A percentile compares a stretch with the other conserved stretches of the same genome.
Evolutionary conservation across 495 filamentous ascomycete species (phyloP).

Genomic region (Parachaetomium inaequale): DNA sequence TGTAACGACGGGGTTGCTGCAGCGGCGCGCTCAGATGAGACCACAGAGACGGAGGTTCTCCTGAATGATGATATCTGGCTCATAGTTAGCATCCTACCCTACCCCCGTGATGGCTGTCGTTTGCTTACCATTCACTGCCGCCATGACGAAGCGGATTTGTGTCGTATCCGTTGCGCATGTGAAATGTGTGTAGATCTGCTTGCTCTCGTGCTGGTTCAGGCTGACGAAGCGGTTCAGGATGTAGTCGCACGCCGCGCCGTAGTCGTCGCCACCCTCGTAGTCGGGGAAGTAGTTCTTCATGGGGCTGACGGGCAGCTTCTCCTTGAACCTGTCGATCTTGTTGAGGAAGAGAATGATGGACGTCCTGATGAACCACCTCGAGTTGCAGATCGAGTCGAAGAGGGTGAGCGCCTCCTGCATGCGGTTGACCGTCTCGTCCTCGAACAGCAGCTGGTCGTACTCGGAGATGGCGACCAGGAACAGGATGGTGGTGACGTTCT

Average conservation of each 20-base stretch:
- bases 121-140: conserved; percentile 93
- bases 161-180: conserved; percentile 97
- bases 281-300: conserved; percentile 99
- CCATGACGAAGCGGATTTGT: conserved; percentile 99
- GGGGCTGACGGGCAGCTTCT: conserved; percentile 97
- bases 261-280: conserved; percentile 93
- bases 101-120: background rate
- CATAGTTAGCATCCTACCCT: conserved; percentile 29
- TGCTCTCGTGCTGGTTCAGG: conserved; percentile 96
- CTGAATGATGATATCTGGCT: conserved; percentile 96
- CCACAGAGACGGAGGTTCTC: conserved; percentile 97
- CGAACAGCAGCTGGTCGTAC: conserved; percentile 96
- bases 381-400: conserved; percentile 99
- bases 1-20: background rate
- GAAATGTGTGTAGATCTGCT: conserved; percentile 99
- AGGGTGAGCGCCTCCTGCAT: conserved; percentile 98
- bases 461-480: conserved; percentile 99
- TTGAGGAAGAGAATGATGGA: conserved; percentile 99
- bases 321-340: conserved; percentile 99
- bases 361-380: conserved; percentile 98
- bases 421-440: conserved; percentile 93
- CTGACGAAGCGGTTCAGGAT: conserved; percentile 96
- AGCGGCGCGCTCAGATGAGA: conserved; percentile 71
- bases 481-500: conserved; percentile 97
- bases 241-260: conserved; percentile 90